phyloP scores from a whole-genome alignment of 2,329 filamentous ascomycete genomes.

The Elsinoe necatrix region DNA sequence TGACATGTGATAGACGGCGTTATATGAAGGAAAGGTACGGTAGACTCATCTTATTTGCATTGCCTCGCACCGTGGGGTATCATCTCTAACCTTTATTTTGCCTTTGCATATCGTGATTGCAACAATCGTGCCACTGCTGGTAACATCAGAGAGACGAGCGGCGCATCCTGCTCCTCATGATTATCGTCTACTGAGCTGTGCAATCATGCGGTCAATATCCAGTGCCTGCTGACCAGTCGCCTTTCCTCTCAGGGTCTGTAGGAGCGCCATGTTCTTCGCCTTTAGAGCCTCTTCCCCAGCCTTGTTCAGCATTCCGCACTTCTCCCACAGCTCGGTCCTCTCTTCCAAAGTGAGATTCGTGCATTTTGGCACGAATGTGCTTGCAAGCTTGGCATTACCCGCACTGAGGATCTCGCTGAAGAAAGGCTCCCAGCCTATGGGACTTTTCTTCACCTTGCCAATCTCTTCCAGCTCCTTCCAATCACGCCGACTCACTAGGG shows the following conservation, averaged over 20 bases:
- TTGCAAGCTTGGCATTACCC: slow-evolving; percentile 79
- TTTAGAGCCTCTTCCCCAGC: slow-evolving; percentile 87
- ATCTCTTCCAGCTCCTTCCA: slow-evolving; percentile 91
- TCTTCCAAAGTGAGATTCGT: slow-evolving; percentile 59
- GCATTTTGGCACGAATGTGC: slow-evolving; percentile 81
- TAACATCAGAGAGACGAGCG: too few species aligned
- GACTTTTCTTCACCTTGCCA: slow-evolving; percentile 67
- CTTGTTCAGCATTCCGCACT: slow-evolving; percentile 81
- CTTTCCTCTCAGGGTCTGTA: slow-evolving; percentile 64
- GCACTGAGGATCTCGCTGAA: slow-evolving; percentile 83
- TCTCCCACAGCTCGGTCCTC: slow-evolving; percentile 86
- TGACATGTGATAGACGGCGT: too few species aligned
- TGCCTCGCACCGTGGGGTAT: background rate
- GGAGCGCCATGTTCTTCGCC: slow-evolving; percentile 66
- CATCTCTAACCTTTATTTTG: background rate
- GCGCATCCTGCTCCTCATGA: too few species aligned
- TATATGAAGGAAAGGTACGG: too few species aligned
- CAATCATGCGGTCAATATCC: slow-evolving; percentile 76
- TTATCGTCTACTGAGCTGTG: slow-evolving; percentile 33
- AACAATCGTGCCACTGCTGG: background rate
- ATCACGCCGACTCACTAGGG: slow-evolving; percentile 79
- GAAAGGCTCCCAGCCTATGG: slow-evolving; percentile 97
- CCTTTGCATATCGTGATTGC: background rate
- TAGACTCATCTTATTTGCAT: background rate
- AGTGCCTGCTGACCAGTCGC: slow-evolving; percentile 60